A percentile compares a stretch with the other conserved stretches of the same genome.
Evolutionary conservation across 306 rosid genomes (phyloP).

Genomic region (Lathyrus tuberosus): DNA sequence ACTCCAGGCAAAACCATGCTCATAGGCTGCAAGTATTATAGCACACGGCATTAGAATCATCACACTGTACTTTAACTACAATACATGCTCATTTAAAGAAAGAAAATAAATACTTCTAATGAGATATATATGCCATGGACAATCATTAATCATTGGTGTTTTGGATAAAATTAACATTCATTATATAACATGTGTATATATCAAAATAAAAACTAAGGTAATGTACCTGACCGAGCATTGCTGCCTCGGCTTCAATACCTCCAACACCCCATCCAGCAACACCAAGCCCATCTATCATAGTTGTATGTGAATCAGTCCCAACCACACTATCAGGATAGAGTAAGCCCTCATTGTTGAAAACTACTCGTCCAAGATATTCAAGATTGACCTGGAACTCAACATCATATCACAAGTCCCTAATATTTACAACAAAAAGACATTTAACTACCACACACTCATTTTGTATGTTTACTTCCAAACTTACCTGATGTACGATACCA

Average conservation of each 20-base stretch:
- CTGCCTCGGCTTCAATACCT: slow-evolving; percentile 95
- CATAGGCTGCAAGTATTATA: slow-evolving; percentile 69
- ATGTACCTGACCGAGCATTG: slow-evolving; percentile 96
- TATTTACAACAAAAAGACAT: background rate
- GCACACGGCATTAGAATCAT: slow-evolving; percentile 33
- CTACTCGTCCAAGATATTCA: slow-evolving; percentile 94
- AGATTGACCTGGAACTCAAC: slow-evolving; percentile 75
- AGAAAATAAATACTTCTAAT: slow-evolving; percentile 15
- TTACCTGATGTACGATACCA: slow-evolving; percentile 94
- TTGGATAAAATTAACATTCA: slow-evolving; percentile 1
- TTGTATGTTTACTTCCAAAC: slow-evolving; percentile 32
- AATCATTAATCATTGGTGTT: slow-evolving; percentile 9
- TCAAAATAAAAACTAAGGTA: slow-evolving; percentile 22
- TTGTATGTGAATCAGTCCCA: slow-evolving; percentile 95
- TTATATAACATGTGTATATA: slow-evolving; percentile 19
- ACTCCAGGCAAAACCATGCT: slow-evolving; percentile 99
- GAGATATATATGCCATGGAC: slow-evolving; percentile 25
- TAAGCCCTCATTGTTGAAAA: slow-evolving; percentile 80
- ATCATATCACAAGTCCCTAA: slow-evolving; percentile 29
- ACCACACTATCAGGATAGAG: slow-evolving; percentile 97
- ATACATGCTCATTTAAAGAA: slow-evolving; percentile 14
- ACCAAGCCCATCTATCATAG: slow-evolving; percentile 95
- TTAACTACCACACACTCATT: slow-evolving; percentile 24
- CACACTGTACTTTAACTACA: slow-evolving; percentile 21
- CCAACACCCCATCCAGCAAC: slow-evolving; percentile 99